These are phyloP conservation scores for thale cress (Arabidopsis thaliana) DNA, from an alignment of 345 rosid species.

Conservation along the genomic window TAIR10.1 NC_003075.7:15894001-15894500, in stretches of 20 bases:
- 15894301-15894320: conserved; percentile 89
- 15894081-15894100: conserved; percentile 79
- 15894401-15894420: conserved; percentile 81
- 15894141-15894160: conserved; percentile 82
- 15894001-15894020: conserved; percentile 77
- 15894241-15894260: background rate
- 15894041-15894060: background rate
- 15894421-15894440: conserved; percentile 79
- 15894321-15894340: conserved; percentile 98
- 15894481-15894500: conserved; percentile 90
- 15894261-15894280: background rate
- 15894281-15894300: conserved; percentile 16
- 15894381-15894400: conserved; percentile 92
- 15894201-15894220: conserved; percentile 58
- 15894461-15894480: conserved; percentile 94
- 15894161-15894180: conserved; percentile 78
- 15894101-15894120: conserved; percentile 97
- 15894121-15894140: conserved; percentile 90
- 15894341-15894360: conserved; percentile 76
- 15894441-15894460: conserved; percentile 79
- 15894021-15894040: conserved; percentile 31
- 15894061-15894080: background rate
- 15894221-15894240: conserved; percentile 3
- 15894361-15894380: conserved; percentile 89
- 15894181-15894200: conserved; percentile 82